Conservation (phyloP, 2,329 filamentous ascomycete genomes). For the Fusarium chuoi region DNA sequence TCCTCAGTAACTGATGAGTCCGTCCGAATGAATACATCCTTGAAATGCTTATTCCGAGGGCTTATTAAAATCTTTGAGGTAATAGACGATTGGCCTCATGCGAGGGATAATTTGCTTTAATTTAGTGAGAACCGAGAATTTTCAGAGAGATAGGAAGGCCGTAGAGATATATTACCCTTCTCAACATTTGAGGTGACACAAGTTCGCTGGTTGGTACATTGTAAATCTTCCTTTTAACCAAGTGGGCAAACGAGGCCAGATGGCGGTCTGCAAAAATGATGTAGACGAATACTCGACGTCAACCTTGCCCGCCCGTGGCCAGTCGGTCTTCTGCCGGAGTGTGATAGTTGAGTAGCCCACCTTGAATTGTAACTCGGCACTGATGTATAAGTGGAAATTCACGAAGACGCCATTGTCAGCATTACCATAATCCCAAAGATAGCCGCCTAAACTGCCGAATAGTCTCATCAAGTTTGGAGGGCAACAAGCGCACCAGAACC, state of each 20-base stretch:
- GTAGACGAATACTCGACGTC: neutral
- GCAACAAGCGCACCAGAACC: conserved; percentile 67
- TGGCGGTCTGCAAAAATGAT: neutral
- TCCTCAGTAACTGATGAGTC: conserved; percentile 1
- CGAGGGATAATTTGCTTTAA: conserved; percentile 62
- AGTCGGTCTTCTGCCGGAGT: conserved; percentile 57
- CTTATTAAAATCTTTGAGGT: conserved; percentile 68
- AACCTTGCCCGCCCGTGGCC: conserved; percentile 59
- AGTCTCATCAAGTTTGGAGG: conserved; percentile 68
- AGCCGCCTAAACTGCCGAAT: conserved; percentile 66
- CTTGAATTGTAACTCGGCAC: conserved; percentile 56
- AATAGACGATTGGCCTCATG: conserved; percentile 68
- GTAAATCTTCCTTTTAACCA: conserved; percentile 46
- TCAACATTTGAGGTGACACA: conserved; percentile 36
- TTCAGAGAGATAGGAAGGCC: conserved; percentile 51
- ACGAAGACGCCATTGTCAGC: conserved; percentile 50
- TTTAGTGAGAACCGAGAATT: conserved; percentile 54
- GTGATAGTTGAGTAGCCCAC: conserved; percentile 47
- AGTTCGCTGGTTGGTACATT: conserved; percentile 48
- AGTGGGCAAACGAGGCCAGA: neutral
- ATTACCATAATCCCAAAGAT: conserved; percentile 60
- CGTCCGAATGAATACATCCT: conserved; percentile 43
- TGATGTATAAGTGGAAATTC: conserved; percentile 65
- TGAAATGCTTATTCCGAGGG: conserved; percentile 67
- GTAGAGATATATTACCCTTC: conserved; percentile 62